A percentile compares a stretch with the other conserved stretches of the same genome.
These are phyloP conservation scores for Prasinococcaceae sp. DNA, from an alignment of 139 green algal species.

Conservation along the genomic window DNA sequence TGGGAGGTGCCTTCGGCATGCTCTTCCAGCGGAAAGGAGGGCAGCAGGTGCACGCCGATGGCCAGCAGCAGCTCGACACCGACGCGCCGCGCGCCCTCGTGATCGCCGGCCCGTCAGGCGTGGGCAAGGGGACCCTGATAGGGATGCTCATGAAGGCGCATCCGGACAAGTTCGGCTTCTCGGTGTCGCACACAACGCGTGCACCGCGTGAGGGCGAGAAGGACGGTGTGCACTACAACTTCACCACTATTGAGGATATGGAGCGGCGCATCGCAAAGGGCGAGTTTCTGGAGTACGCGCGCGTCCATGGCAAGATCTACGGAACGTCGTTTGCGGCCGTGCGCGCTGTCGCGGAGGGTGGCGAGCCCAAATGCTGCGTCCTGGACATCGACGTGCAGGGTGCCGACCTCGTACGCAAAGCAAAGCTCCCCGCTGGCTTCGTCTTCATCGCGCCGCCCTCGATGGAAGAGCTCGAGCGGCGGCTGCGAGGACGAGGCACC, in stretches of 20 bases:
- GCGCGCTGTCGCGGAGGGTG: constrained; percentile 13
- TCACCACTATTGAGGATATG: constrained; percentile 15
- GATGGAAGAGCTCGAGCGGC: constrained; percentile 29
- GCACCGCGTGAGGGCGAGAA: constrained; percentile 25
- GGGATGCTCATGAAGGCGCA: constrained; percentile 22
- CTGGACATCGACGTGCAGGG: constrained; percentile 40
- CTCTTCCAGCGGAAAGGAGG: no score
- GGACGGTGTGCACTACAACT: constrained; percentile 35
- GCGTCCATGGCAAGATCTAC: constrained; percentile 38
- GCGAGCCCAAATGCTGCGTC: constrained; percentile 23
- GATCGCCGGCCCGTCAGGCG: constrained; percentile 32
- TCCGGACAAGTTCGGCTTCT: constrained; percentile 28
- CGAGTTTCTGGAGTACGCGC: constrained; percentile 32
- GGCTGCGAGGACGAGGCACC: constrained; percentile 27
- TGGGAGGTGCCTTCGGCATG: no score
- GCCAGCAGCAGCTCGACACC: no score
- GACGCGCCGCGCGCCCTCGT: no score
- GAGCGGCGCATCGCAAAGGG: constrained; percentile 18
- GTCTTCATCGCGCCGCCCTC: constrained; percentile 32
- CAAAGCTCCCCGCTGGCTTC: constrained; percentile 15
- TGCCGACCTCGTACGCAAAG: constrained; percentile 23
- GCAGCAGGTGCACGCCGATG: no score
- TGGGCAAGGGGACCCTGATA: constrained; percentile 39
- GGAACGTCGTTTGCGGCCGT: constrained; percentile 29
- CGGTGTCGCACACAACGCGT: constrained; percentile 32